A percentile compares a stretch with the other conserved stretches of the same genome.
Evolutionary conservation across 2,329 filamentous ascomycete genomes (phyloP).

Genomic region (Endocalyx cinctus): DNA sequence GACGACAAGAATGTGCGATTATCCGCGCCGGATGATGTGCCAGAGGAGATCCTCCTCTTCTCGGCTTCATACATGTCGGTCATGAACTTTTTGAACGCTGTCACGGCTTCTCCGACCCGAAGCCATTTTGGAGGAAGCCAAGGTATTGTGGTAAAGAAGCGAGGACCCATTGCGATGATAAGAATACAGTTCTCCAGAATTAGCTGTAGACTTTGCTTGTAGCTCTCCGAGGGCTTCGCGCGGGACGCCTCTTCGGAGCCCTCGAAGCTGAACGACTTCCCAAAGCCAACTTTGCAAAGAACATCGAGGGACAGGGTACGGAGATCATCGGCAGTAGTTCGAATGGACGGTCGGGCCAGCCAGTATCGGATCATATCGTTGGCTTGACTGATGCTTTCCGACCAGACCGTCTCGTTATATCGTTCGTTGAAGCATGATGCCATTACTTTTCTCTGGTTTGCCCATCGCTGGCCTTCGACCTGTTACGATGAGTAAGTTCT

Average conservation of each 20-base stretch:
- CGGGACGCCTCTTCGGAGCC: conserved; percentile 14
- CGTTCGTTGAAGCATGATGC: conserved; percentile 20
- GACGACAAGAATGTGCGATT: conserved; percentile 4
- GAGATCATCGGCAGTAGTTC: conserved; percentile 14
- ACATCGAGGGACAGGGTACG: conserved; percentile 20
- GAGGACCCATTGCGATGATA: conserved; percentile 16
- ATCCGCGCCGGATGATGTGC: neutral
- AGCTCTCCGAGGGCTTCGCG: conserved; percentile 8
- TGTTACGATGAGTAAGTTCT: conserved; percentile 1
- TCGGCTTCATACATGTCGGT: conserved; percentile 20
- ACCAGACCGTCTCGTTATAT: conserved; percentile 20
- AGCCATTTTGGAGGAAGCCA: conserved; percentile 8
- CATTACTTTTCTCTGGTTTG: conserved; percentile 16
- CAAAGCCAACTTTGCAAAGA: conserved; percentile 17
- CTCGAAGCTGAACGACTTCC: conserved; percentile 18
- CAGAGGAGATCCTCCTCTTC: conserved; percentile 11
- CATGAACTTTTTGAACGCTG: conserved; percentile 18
- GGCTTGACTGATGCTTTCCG: conserved; percentile 14
- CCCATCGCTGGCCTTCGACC: conserved; percentile 11
- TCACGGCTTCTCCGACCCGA: conserved; percentile 9
- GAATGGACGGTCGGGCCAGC: conserved; percentile 10
- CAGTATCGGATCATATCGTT: conserved; percentile 21
- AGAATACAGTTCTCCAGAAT: conserved; percentile 21
- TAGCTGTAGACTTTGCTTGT: conserved; percentile 14
- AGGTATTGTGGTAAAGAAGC: conserved; percentile 9